A percentile compares a stretch with the other conserved stretches of the same genome.
Conservation (phyloP, 768 basidiomycete species). For the Lyophyllum shimeji region DNA sequence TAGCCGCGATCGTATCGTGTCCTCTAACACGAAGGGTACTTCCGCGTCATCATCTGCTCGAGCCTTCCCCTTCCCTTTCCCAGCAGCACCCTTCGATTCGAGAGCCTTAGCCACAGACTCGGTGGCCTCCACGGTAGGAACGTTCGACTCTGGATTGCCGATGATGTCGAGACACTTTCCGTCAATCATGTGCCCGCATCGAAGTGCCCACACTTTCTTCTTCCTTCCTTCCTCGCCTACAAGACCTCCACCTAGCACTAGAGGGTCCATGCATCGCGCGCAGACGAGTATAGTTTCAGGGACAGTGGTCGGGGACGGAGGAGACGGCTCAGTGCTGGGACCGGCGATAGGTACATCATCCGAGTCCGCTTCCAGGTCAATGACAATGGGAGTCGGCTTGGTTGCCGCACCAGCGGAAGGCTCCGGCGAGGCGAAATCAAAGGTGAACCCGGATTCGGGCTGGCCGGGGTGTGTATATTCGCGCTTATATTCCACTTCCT, state of each 20-base stretch:
- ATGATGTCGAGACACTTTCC: slow-evolving; percentile 69
- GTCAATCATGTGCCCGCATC: slow-evolving; percentile 79
- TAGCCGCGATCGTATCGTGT: slow-evolving; percentile 57
- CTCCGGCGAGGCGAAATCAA: slow-evolving; percentile 57
- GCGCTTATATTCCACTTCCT: slow-evolving; percentile 45
- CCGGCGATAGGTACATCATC: slow-evolving; percentile 34
- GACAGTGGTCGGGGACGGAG: slow-evolving; percentile 14
- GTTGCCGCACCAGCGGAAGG: slow-evolving; percentile 21
- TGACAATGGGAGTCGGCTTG: slow-evolving; percentile 33
- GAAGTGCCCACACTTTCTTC: slow-evolving; percentile 64
- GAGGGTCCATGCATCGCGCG: slow-evolving; percentile 63
- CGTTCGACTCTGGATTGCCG: slow-evolving; percentile 32
- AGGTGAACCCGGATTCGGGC: slow-evolving; percentile 63
- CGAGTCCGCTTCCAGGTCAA: slow-evolving; percentile 25
- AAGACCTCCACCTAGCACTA: slow-evolving; percentile 54
- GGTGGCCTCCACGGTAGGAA: background rate
- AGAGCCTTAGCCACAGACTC: background rate
- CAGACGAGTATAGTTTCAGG: slow-evolving; percentile 57
- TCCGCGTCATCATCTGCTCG: slow-evolving; percentile 18
- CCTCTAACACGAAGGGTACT: slow-evolving; percentile 18
- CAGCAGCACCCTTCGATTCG: slow-evolving; percentile 4
- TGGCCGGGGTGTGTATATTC: slow-evolving; percentile 65
- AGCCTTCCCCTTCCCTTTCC: slow-evolving; percentile 39
- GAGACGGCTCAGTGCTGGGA: slow-evolving; percentile 5
- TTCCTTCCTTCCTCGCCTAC: slow-evolving; percentile 41